Conservation (phyloP, 2,329 filamentous ascomycete species). For the Curvularia eragrostidis region DNA sequence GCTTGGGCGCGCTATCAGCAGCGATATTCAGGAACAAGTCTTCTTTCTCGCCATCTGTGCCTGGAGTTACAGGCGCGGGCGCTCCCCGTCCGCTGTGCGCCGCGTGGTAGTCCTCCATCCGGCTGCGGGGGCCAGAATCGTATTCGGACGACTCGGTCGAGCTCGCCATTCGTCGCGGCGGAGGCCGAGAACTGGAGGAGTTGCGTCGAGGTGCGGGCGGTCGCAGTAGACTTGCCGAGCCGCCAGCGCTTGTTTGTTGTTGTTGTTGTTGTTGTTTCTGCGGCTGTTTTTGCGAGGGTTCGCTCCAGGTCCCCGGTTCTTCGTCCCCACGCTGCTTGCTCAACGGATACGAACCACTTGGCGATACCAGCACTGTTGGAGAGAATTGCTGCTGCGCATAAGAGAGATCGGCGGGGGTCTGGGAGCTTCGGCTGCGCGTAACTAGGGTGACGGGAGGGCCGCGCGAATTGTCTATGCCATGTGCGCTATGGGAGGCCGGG, state of each 20-base stretch:
- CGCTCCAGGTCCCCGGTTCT: conserved; percentile 17
- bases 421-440: conserved; percentile 41
- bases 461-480: conserved; percentile 58
- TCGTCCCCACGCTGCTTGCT: conserved; percentile 26
- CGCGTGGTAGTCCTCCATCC: conserved; percentile 27
- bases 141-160: conserved; percentile 41
- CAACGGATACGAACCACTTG: conserved; percentile 26
- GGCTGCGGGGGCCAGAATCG: conserved; percentile 39
- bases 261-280: conserved; percentile 7
- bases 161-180: conserved; percentile 38
- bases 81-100: conserved; percentile 28
- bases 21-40: conserved; percentile 55
- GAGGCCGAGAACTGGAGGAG: conserved; percentile 28
- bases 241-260: conserved; percentile 23
- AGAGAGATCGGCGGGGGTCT: conserved; percentile 37
- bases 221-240: not conserved
- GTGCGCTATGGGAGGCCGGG: conserved; percentile 57
- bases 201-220: conserved; percentile 25
- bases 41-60: conserved; percentile 42
- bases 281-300: conserved; percentile 23
- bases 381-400: conserved; percentile 40
- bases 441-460: conserved; percentile 61
- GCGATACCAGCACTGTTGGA: conserved; percentile 33
- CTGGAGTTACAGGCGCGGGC: conserved; percentile 22
- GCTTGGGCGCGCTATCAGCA: conserved; percentile 42